Evolutionary conservation across 2,329 filamentous ascomycete species (phyloP), one percentile per base, ranked within the genome.

Genomic region (Cyphellophora europaea): DNA sequence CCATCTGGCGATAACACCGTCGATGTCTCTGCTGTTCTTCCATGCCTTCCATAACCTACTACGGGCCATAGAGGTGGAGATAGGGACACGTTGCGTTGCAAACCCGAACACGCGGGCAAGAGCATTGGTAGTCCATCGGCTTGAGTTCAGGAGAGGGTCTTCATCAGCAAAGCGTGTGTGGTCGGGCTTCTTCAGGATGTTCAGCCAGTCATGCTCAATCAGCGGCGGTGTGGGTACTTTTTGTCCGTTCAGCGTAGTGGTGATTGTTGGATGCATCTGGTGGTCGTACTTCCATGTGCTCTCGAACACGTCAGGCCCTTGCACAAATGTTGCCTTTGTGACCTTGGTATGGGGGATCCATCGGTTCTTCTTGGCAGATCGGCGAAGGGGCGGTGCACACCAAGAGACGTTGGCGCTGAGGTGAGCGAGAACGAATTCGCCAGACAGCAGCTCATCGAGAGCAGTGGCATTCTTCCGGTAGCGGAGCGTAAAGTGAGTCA

Each of bases 331-430:
- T 4, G 69, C 70, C 49, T 71, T 65, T 3, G 64, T 70, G 2
- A 72, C 66, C 33, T 69, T 67, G 12, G 69, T 63, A 41, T 69
- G 66, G 5, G 70, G 69, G 35, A 73, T 72, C 67, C 69, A 73
- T 32, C 63, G 59, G 31, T 73, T 65, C 37, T 66, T 56, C 49
- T 67, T 69, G 42, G 71, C 63, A 3, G 65, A 61, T 43, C 66
- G 64, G 12, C 61, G 61, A 23, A 62, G 57, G 3, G 68, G 67
- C 36, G 69, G 66, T 18, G 65, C 66, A 44, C 64, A 69, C 69
- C 70, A 74, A 15, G 66, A 66, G 2, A 73, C 67, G 11, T 66
- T 71, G 44, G 64, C 67, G 27, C 61, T 70, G 42, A 72, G 65
- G 46, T 74, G 68, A 3, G 66, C 61, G 34, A 74, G 56, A 1